Evolutionary conservation across 306 rosid species (phyloP), one percentile per base, ranked within the genome.

Genomic region (Quercus mongolica): DNA sequence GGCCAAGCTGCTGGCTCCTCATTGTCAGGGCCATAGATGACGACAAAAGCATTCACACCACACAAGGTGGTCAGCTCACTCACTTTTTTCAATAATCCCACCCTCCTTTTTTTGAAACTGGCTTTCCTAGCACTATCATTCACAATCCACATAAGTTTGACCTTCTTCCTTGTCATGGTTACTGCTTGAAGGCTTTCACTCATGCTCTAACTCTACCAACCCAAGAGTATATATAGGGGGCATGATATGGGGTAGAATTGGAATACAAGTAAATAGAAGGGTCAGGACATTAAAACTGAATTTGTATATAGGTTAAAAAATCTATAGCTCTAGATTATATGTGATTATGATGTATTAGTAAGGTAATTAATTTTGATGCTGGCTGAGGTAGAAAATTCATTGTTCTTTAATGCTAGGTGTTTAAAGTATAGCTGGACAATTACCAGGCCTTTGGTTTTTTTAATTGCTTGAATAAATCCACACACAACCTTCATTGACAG

Each of bases 81-180:
- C 31, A 81, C 77, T 67, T 88, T 88, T 83, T 88, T 86, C 56
- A 88, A 3, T 41, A 88, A 13, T 11, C 85, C 82, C 1, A 15
- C 56, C 31, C 69, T 81, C 58, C 87, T 74, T 56, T 83, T 83
- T 52, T 61, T 74, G 71, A 83, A 84, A 55, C 76, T 81, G 1
- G 76, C 63, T 63, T 68, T 86, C 57, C 89, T 83, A 11, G 86
- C 79, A 38, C 75, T 69, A 26, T 79, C 85, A 44, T 82, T 81
- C 6, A 15, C 79, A 33, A 83, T 88, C 81, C 77, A 79, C 4
- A 28, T 73, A 4, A 83, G 82, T 23, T 81, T 81, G 13, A 86
- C 82, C 23, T 59, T 83, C 67, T 71, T 79, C 58, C 83, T 76
- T 15, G 82, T 77, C 89, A 83, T 85, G 25, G 52, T 35, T 35